Percentiles rank a stretch among this genome's conserved stretches.
phyloP scores from a whole-genome alignment of 2,329 filamentous ascomycete genomes.

The Colletotrichum nymphaeae region DNA sequence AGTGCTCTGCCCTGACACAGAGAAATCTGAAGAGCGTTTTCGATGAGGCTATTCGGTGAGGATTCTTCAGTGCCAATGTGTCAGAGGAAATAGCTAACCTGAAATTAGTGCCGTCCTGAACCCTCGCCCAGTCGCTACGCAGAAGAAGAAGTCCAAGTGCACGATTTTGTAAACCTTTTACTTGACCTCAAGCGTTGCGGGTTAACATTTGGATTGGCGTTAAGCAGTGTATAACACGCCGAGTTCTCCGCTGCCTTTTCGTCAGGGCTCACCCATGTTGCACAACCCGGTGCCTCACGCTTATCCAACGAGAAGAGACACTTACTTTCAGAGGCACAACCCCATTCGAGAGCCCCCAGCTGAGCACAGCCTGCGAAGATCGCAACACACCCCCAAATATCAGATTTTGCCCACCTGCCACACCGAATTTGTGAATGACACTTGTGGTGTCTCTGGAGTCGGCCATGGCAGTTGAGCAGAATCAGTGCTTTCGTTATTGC shows the following conservation, averaged over 20 bases:
- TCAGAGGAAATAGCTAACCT: slow-evolving; percentile 40
- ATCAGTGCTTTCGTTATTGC: slow-evolving; percentile 10
- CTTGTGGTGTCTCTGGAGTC: background rate
- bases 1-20: slow-evolving; percentile 97
- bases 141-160: slow-evolving; percentile 76
- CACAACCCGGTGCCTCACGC: slow-evolving; percentile 13
- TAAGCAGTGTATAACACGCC: slow-evolving; percentile 20
- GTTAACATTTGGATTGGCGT: slow-evolving; percentile 29
- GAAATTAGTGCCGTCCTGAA: slow-evolving; percentile 74
- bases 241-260: slow-evolving; percentile 15
- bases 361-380: slow-evolving; percentile 18
- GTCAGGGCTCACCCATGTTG: slow-evolving; percentile 27
- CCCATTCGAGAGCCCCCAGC: slow-evolving; percentile 3
- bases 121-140: slow-evolving; percentile 68
- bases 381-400: slow-evolving; percentile 9
- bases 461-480: background rate
- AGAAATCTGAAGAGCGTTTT: slow-evolving; percentile 98
- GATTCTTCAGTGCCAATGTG: slow-evolving; percentile 37
- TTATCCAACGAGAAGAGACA: slow-evolving; percentile 12
- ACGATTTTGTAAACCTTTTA: slow-evolving; percentile 68
- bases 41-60: slow-evolving; percentile 96
- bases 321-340: slow-evolving; percentile 14
- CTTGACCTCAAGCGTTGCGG: slow-evolving; percentile 19
- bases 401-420: background rate
- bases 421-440: background rate